phyloP scores from a whole-genome alignment of 2,329 filamentous ascomycete genomes.

The Lecanosticta acicola region DNA sequence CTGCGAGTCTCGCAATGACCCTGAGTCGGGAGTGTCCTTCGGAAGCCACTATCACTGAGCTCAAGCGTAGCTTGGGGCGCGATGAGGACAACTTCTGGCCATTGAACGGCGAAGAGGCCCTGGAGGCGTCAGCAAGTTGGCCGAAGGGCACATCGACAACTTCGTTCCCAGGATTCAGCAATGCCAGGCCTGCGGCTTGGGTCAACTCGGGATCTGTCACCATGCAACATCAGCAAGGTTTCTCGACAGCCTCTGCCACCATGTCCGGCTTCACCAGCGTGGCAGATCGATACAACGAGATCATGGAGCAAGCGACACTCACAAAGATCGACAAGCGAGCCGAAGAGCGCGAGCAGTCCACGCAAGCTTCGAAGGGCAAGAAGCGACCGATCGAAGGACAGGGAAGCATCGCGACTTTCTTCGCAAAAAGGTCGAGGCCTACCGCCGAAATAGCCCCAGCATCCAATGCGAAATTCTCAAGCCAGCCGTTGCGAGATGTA shows the following conservation, averaged over 20 bases:
- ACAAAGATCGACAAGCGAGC: conserved; percentile 26
- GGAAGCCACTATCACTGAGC: conserved; percentile 49
- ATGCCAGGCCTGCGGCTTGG: conserved; percentile 16
- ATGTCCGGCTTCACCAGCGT: conserved; percentile 36
- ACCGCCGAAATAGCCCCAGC: neutral
- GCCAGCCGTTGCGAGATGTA: conserved; percentile 25
- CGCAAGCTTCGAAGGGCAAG: conserved; percentile 28
- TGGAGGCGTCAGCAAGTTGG: conserved; percentile 35
- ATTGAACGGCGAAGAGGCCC: conserved; percentile 51
- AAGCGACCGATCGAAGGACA: conserved; percentile 44
- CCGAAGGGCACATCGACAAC: conserved; percentile 24
- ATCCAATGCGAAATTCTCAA: conserved; percentile 2
- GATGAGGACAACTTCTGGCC: conserved; percentile 66
- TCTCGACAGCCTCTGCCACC: conserved; percentile 27
- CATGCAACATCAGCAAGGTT: conserved; percentile 24
- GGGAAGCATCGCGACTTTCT: conserved; percentile 50
- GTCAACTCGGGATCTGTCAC: conserved; percentile 19
- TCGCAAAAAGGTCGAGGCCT: conserved; percentile 31
- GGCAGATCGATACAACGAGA: conserved; percentile 34
- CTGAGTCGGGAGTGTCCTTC: conserved; percentile 58
- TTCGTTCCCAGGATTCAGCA: conserved; percentile 12
- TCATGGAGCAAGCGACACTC: conserved; percentile 33
- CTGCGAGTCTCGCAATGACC: conserved; percentile 66
- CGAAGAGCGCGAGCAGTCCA: conserved; percentile 17
- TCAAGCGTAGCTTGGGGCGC: conserved; percentile 45